These are phyloP conservation scores for Fusarium luffae DNA, from an alignment of 2,329 filamentous ascomycete species.

Conservation along the genomic window DNA sequence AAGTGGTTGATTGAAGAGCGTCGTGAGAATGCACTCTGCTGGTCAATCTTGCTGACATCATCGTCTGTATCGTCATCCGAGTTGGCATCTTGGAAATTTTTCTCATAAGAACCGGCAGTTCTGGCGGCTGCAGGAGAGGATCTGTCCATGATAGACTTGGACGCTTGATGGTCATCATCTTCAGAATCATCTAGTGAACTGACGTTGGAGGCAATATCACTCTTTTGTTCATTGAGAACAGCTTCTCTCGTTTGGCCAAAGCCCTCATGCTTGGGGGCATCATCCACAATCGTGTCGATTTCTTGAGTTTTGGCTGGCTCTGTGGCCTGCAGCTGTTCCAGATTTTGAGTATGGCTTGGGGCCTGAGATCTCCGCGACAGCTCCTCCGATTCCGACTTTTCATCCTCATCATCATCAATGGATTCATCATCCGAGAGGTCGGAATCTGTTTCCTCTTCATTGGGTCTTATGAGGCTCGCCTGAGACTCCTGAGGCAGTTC, in stretches of 20 bases:
- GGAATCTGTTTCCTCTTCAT: neutral
- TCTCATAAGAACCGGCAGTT: neutral
- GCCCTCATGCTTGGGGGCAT: neutral
- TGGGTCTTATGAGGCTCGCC: neutral
- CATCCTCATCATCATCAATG: slow-evolving; percentile 1
- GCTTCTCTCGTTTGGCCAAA: neutral
- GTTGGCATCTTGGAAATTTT: neutral
- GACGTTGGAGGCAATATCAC: neutral
- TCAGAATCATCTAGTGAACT: slow-evolving; percentile 10
- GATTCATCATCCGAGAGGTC: slow-evolving; percentile 9
- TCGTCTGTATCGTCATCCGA: slow-evolving; percentile 1
- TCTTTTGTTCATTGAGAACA: neutral
- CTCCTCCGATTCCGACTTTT: neutral
- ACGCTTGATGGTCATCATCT: neutral
- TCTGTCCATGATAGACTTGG: neutral
- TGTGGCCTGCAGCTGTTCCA: neutral
- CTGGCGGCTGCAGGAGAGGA: neutral
- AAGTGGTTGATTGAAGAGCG: neutral
- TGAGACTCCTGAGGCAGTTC: slow-evolving; percentile 6
- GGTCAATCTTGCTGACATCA: neutral
- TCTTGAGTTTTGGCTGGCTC: slow-evolving; percentile 2
- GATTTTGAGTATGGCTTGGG: neutral
- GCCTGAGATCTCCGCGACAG: neutral
- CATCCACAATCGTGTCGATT: neutral
- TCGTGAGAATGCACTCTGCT: slow-evolving; percentile 1